Percentiles rank a stretch among this genome's conserved stretches.
Conservation (phyloP, 73 alveolate species). For the Paramecium biaurelia region DNA sequence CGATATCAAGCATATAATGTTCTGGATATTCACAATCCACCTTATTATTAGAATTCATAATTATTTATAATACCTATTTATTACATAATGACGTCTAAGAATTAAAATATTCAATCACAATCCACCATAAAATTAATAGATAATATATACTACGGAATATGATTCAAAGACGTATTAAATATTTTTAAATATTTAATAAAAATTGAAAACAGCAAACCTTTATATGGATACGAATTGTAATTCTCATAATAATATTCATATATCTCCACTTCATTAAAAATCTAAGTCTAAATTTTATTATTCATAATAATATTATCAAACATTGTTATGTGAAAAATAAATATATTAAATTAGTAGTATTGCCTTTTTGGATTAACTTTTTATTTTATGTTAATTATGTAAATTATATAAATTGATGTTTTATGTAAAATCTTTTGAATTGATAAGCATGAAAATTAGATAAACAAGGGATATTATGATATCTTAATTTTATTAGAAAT, state of each 20-base stretch:
- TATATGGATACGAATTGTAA: not conserved
- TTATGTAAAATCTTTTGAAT: not conserved
- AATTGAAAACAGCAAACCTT: not conserved
- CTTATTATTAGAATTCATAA: not conserved
- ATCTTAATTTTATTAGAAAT: too few species aligned
- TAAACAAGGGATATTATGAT: not conserved
- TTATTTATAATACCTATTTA: conserved; percentile 8
- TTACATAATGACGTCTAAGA: conserved; percentile 8
- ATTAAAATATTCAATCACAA: not conserved
- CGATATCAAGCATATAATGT: conserved; percentile 31
- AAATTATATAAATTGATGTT: too few species aligned
- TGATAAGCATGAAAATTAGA: not conserved
- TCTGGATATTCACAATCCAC: conserved; percentile 36
- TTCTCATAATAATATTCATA: not conserved
- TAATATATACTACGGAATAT: conserved; percentile 33
- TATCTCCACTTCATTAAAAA: not conserved
- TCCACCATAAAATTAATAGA: conserved; percentile 16
- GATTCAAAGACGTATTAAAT: conserved; percentile 9
- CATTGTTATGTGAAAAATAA: too few species aligned
- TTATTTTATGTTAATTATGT: too few species aligned
- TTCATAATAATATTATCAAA: too few species aligned
- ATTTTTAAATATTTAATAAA: not conserved
- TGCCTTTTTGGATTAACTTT: too few species aligned
- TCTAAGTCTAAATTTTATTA: not conserved
- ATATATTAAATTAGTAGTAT: too few species aligned